Evolutionary conservation across 2,329 filamentous ascomycete species (phyloP).

Genomic region (Tympanopsis confertula): DNA sequence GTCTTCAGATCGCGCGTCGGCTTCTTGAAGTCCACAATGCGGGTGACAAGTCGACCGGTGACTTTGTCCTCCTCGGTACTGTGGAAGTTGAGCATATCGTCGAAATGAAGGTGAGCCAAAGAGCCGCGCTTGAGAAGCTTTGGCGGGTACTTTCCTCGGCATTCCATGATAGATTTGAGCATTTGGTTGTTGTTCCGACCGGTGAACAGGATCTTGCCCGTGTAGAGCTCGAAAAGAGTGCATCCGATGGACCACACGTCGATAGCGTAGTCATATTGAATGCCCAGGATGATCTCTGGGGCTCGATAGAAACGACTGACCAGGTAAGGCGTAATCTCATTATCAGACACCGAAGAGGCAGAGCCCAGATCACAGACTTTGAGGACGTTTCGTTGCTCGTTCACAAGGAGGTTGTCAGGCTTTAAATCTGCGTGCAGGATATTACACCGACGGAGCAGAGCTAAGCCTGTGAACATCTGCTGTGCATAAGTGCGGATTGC

Average conservation of each 20-base stretch:
- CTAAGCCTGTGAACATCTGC: constrained; percentile 84
- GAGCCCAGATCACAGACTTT: constrained; percentile 96
- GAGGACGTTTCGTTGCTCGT: constrained; percentile 69
- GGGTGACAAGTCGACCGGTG: constrained; percentile 50
- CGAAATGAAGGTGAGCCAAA: constrained; percentile 68
- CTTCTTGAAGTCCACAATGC: constrained; percentile 43
- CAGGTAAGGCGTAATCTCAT: constrained; percentile 85
- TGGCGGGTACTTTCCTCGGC: constrained; percentile 78
- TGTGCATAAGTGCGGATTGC: constrained; percentile 83
- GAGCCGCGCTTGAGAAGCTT: constrained; percentile 79
- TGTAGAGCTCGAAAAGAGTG: constrained; percentile 93
- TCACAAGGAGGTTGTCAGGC: constrained; percentile 92
- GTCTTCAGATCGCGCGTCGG: constrained; percentile 73
- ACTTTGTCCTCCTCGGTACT: constrained; percentile 81
- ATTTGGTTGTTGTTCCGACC: constrained; percentile 97
- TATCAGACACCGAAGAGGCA: constrained; percentile 62
- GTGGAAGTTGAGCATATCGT: constrained; percentile 72
- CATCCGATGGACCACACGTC: constrained; percentile 98
- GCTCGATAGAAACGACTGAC: constrained; percentile 96
- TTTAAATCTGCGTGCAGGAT: constrained; percentile 95
- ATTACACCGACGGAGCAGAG: constrained; percentile 80
- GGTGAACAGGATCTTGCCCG: constrained; percentile 91
- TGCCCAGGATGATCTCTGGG: constrained; percentile 93
- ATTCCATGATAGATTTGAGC: constrained; percentile 92
- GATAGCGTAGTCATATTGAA: constrained; percentile 85